Conservation (phyloP, 2,329 filamentous ascomycete species). For the Ophiosphaerella narmari region DNA sequence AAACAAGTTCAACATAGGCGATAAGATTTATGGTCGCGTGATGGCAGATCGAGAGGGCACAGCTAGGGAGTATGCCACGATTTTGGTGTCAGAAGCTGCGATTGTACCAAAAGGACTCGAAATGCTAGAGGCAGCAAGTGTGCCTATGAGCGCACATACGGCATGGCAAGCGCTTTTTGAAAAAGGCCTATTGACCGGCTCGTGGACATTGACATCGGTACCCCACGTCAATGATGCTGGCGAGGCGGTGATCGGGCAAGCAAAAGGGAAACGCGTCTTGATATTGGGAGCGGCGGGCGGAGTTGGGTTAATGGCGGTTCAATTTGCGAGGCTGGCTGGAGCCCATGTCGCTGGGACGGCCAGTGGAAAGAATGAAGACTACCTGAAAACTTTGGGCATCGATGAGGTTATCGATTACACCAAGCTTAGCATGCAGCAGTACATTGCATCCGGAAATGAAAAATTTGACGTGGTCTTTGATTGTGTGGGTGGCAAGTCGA, state of each 20-base stretch:
- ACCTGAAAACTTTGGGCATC: constrained; percentile 48
- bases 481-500: constrained; percentile 48
- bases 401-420: constrained; percentile 52
- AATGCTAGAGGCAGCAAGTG: constrained; percentile 42
- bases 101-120: constrained; percentile 39
- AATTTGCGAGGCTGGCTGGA: constrained; percentile 48
- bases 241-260: constrained; percentile 11
- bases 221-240: constrained; percentile 9
- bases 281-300: constrained; percentile 50
- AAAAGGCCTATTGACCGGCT: constrained; percentile 13
- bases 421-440: constrained; percentile 34
- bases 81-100: constrained; percentile 44
- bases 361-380: constrained; percentile 42
- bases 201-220: constrained; percentile 9
- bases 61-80: constrained; percentile 46
- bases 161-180: constrained; percentile 54
- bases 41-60: constrained; percentile 44
- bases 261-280: constrained; percentile 45
- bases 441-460: constrained; percentile 23
- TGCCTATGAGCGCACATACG: constrained; percentile 50
- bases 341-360: constrained; percentile 48
- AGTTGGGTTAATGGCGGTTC: constrained; percentile 51
- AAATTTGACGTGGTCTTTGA: constrained; percentile 54
- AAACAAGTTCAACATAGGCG: constrained; percentile 47
- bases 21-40: constrained; percentile 22